Conservation (phyloP, 495 filamentous ascomycete species). For the Penicillium goetzii region DNA sequence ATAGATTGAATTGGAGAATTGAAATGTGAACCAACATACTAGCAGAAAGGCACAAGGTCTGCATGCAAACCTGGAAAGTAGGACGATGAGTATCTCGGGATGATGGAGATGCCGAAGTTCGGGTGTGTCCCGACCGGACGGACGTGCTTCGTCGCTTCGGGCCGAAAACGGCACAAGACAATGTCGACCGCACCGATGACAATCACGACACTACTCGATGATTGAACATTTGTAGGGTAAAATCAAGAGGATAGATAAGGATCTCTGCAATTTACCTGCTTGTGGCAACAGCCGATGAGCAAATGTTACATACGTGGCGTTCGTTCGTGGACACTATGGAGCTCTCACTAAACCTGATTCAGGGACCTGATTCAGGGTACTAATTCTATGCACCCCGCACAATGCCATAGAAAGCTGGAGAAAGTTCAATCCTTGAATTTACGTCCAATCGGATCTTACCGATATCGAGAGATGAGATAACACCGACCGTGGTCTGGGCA, state of each 20-base stretch:
- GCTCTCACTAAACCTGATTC: background rate
- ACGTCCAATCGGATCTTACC: background rate
- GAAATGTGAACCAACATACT: no score
- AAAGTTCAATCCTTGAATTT: background rate
- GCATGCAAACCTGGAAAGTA: background rate
- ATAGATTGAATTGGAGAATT: background rate
- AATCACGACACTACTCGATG: background rate
- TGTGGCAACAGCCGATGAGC: background rate
- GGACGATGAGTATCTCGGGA: background rate
- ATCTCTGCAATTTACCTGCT: background rate
- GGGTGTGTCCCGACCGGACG: background rate
- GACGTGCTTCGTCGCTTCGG: background rate
- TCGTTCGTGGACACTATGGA: background rate
- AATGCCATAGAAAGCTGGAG: background rate
- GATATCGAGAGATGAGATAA: background rate
- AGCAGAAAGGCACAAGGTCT: no score
- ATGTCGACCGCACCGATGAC: background rate
- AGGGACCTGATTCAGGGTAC: background rate
- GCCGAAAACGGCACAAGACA: constrained; percentile 3
- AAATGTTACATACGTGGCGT: background rate
- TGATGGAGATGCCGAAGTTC: background rate
- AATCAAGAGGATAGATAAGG: background rate
- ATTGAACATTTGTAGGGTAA: background rate
- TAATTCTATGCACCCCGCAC: background rate
- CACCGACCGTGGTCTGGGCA: background rate